Percentiles rank a stretch among this genome's conserved stretches.
Evolutionary conservation across 805 yeast species (phyloP).

Genomic region (Kodamaea kaohsiungensis): DNA sequence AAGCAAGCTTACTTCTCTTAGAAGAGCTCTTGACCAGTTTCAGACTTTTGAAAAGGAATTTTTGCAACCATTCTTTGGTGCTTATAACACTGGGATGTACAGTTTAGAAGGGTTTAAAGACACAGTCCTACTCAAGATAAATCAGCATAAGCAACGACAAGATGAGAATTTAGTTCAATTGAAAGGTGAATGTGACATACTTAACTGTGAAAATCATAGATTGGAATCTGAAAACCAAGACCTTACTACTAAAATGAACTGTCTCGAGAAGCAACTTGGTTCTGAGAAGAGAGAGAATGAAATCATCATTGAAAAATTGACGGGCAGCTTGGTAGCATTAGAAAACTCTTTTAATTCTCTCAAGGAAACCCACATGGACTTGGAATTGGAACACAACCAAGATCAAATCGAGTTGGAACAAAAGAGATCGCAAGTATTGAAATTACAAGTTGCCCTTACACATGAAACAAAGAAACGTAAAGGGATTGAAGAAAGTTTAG

Average conservation of each 20-base stretch:
- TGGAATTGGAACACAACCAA: neutral
- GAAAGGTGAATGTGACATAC: neutral
- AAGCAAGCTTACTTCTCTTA: neutral
- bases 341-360: neutral
- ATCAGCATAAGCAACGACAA: neutral
- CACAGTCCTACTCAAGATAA: neutral
- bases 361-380: neutral
- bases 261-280: neutral
- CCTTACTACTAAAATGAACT: neutral
- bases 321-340: neutral
- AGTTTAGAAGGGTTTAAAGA: neutral
- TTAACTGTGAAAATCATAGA: neutral
- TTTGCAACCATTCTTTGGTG: slow-evolving; percentile 7
- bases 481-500: neutral
- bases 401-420: neutral
- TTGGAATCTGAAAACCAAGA: neutral
- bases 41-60: slow-evolving; percentile 3
- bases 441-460: neutral
- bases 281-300: neutral
- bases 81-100: neutral
- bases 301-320: neutral
- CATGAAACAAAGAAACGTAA: neutral
- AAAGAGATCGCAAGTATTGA: neutral
- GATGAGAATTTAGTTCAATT: neutral
- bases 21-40: neutral